Evolutionary conservation across 768 basidiomycete genomes (phyloP), one percentile per base, ranked within the genome.

Genomic region (Boletus rufocinnamomeus): DNA sequence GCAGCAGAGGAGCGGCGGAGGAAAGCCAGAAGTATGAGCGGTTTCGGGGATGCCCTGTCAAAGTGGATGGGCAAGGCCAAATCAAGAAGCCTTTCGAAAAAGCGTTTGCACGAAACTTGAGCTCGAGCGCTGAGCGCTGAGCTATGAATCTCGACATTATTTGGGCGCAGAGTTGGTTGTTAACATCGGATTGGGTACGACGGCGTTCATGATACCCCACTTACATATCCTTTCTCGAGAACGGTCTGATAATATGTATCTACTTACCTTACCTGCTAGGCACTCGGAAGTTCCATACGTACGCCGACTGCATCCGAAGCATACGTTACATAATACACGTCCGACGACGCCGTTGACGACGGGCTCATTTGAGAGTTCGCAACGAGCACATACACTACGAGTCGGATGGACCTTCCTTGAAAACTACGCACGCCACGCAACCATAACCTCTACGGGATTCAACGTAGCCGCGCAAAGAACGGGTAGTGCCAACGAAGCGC

Each of bases 381-480:
- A 13, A 57, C 56, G 40, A 56, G 1, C 43, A 56, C 58, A 35
- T 58, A 45, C 54, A 52, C 64, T 49, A 63, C 52, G 11, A 47
- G 51, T 63, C 60, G 69, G 58, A 70, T 66, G 64, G 69, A 69
- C 66, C 62, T 62, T 71, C 62, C 64, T 64, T 69, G 60, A 68
- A 66, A 52, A 47, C 30, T 6, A 57, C 60, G 16, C 57, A 60
- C 52, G n/a, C 56, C 30, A 58, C 50, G 21, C 52, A 60, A 38
- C 41, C 27, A 56, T 21, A 55, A 57, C 19, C 11, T 50, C 54
- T 44, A 47, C 59, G 25, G 25, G 41, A 62, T 34, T 50, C 32
- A 62, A 45, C 45, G 47, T 52, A 41, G 49, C 54, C 54, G 11
- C 50, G 40, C 32, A 59, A 51, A 57, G 32, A 48, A 45, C 52